Evolutionary conservation across 345 rosid species (phyloP), one percentile per base, ranked within the genome.

Genomic region (Linum lewisii): DNA sequence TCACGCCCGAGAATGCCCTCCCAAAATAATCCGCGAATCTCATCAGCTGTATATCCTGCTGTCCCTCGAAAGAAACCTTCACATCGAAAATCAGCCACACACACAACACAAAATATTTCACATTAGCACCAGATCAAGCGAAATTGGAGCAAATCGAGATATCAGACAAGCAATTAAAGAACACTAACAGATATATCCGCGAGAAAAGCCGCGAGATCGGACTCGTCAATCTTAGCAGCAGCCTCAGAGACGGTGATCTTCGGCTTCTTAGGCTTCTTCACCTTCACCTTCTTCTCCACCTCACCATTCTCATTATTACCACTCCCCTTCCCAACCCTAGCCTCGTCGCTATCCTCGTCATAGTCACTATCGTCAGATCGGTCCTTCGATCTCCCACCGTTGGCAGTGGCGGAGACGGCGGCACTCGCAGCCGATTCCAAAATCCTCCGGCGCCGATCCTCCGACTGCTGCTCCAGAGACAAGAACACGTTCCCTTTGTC

Each of bases 21-120:
- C 92, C 92, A 61, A 77, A 82, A 59, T 73, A 85, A 76, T 85
- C 82, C 21, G 88, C 86, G 71, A 85, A 79, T 72, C 82, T 70
- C 82, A 81, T 79, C 65, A 85, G 68, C 77, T 78, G 86, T 62
- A 82, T 81, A 45, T 82, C 88, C 21, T 78, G 84, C 51, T 79
- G 81, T 21, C 37, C 72, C 60, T 58, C 81, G 58, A 78, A 77
- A 26, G 77, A 75, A 8, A 65, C 83, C 91, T 84, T 42, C 47
- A 29, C 34, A 52, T 20, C 24, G 60, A 20, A 47, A 50, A 57
- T 20, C 22, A 56, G 51, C 32, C 20, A 20, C 57, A 63, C 49
- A 18, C 11, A 63, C 23, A 7, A 58, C 51, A 37, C 19, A 53
- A 51, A 23, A 24, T 58, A 66, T 65, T 52, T 25, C 29, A 51